A percentile compares a stretch with the other conserved stretches of the same genome.
Evolutionary conservation across 495 filamentous ascomycete species (phyloP).

Genomic region (Neurospora cerealis): DNA sequence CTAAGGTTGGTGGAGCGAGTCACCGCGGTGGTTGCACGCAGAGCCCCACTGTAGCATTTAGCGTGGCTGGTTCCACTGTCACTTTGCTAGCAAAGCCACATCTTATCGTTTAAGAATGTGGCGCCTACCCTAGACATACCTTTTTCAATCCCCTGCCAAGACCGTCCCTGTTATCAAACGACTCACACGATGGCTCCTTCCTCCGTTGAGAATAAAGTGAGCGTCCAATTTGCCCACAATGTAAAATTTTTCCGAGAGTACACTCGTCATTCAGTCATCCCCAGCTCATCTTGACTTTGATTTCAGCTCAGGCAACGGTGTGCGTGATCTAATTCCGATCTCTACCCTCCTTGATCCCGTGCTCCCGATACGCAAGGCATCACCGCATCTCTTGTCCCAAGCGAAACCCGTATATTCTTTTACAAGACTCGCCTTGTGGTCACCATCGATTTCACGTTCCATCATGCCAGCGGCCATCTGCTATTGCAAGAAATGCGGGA

Average conservation of each 20-base stretch:
- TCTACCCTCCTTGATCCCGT: neutral
- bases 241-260: neutral
- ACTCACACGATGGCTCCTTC: neutral
- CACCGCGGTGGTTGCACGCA: neutral
- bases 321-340: neutral
- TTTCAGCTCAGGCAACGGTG: neutral
- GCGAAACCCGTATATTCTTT: no score
- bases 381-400: no score
- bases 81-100: neutral
- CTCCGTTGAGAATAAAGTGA: neutral
- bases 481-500: slow-evolving; percentile 30
- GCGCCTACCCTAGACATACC: no score
- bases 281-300: neutral
- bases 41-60: neutral
- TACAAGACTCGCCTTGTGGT: no score
- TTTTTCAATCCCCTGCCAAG: neutral
- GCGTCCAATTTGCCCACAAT: no score
- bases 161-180: neutral
- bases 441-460: no score
- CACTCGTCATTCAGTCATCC: rapidly evolving
- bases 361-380: neutral
- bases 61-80: neutral
- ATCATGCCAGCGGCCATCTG: no score
- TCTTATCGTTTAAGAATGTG: neutral
- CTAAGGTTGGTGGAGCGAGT: neutral